Percentiles rank a stretch among this genome's conserved stretches.
Conservation (phyloP, 2,329 filamentous ascomycete species). For the Fusarium nisikadoi region DNA sequence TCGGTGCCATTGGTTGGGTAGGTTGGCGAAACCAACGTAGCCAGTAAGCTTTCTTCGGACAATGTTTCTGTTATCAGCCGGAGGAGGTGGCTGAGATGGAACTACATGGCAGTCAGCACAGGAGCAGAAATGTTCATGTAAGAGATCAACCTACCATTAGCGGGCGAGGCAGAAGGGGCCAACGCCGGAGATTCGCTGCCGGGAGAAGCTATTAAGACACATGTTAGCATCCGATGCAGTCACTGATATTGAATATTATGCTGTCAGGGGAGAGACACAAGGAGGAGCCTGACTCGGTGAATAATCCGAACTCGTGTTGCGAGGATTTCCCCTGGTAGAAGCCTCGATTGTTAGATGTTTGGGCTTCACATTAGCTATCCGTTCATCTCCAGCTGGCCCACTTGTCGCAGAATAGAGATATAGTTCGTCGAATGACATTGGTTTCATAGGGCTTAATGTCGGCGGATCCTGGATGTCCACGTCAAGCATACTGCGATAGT, state of each 20-base stretch:
- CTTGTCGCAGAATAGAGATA: slow-evolving; percentile 46
- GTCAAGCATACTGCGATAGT: slow-evolving; percentile 65
- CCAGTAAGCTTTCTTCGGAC: slow-evolving; percentile 98
- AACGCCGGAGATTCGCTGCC: slow-evolving; percentile 57
- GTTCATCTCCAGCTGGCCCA: slow-evolving; percentile 11
- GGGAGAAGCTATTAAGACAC: slow-evolving; percentile 55
- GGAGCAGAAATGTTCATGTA: background rate
- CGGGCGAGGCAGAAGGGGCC: slow-evolving; percentile 54
- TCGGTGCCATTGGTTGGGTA: slow-evolving; percentile 99
- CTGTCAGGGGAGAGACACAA: slow-evolving; percentile 35
- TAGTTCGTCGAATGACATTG: slow-evolving; percentile 61
- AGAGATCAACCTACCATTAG: slow-evolving; percentile 50
- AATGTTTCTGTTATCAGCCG: slow-evolving; percentile 86
- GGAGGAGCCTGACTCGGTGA: slow-evolving; percentile 52
- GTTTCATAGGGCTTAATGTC: slow-evolving; percentile 55
- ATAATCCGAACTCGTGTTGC: slow-evolving; percentile 18
- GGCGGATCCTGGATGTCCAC: slow-evolving; percentile 57
- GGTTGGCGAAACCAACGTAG: slow-evolving; percentile 97
- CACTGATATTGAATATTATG: slow-evolving; percentile 11
- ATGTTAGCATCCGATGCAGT: slow-evolving; percentile 49
- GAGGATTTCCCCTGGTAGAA: background rate
- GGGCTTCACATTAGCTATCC: background rate
- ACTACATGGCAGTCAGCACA: slow-evolving; percentile 36
- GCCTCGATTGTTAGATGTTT: background rate
- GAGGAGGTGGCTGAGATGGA: slow-evolving; percentile 54